Conservation (phyloP, 257 asterid species). For the Anisodus tanguticus region DNA sequence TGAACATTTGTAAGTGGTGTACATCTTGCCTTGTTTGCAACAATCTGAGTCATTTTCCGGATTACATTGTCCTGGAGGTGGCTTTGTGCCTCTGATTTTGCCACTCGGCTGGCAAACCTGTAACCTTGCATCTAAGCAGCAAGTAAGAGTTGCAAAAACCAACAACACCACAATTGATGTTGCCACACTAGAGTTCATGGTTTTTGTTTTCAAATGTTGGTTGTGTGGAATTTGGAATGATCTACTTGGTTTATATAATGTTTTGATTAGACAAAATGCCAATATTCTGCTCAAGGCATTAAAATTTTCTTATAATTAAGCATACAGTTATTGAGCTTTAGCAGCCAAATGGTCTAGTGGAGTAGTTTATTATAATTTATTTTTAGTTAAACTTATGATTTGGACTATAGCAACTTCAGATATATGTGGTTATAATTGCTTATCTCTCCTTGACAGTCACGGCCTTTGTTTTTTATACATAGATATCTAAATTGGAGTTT, state of each 20-base stretch:
- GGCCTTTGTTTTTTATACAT: background rate
- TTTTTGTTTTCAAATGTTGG: background rate
- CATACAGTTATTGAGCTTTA: background rate
- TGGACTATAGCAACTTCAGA: background rate
- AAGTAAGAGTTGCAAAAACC: slow-evolving; percentile 25
- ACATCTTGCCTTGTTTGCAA: slow-evolving; percentile 41
- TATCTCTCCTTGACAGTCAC: background rate
- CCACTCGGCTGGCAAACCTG: slow-evolving; percentile 51
- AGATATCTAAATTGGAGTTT: slow-evolving; percentile 22
- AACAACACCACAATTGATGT: slow-evolving; percentile 26
- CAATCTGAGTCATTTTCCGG: slow-evolving; percentile 46
- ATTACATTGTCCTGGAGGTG: slow-evolving; percentile 53
- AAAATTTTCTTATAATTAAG: background rate
- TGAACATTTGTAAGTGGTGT: slow-evolving; percentile 50
- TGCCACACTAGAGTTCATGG: background rate
- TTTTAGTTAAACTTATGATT: background rate
- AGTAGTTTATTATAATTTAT: background rate
- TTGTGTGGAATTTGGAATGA: background rate
- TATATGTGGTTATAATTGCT: background rate
- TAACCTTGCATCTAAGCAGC: background rate
- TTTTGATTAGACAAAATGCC: background rate
- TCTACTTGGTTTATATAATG: background rate
- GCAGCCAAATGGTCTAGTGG: slow-evolving; percentile 10
- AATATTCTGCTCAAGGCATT: slow-evolving; percentile 23
- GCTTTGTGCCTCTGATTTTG: slow-evolving; percentile 41